Percentiles rank a stretch among this genome's conserved stretches.
Evolutionary conservation across 768 basidiomycete species (phyloP).

Genomic region (Tylopilus plumbeoviolaceoides): DNA sequence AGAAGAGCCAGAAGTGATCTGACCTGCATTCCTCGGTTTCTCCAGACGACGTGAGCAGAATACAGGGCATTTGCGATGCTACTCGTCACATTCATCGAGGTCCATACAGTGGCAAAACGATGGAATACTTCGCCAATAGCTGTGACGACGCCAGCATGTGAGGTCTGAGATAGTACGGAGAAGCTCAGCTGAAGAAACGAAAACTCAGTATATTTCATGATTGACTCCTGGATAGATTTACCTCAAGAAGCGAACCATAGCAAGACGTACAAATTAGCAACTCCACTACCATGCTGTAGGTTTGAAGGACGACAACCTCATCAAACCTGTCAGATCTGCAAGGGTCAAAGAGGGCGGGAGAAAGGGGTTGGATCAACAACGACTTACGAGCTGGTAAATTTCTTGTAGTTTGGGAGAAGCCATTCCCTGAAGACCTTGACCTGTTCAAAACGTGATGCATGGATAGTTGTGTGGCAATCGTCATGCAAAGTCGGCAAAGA

Average conservation of each 20-base stretch:
- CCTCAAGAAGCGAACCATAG: conserved; percentile 68
- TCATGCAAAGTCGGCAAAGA: conserved; percentile 39
- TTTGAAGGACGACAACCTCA: conserved; percentile 41
- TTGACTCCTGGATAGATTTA: conserved; percentile 20
- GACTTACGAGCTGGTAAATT: conserved; percentile 46
- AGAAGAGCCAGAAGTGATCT: conserved; percentile 61
- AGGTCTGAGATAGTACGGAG: conserved; percentile 49
- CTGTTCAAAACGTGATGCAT: conserved; percentile 70
- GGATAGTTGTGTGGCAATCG: conserved; percentile 44
- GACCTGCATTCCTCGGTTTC: conserved; percentile 60
- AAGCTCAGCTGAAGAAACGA: conserved; percentile 44
- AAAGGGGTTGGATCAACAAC: neutral
- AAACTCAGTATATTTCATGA: conserved; percentile 7
- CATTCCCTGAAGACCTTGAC: conserved; percentile 66
- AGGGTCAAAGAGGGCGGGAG: neutral
- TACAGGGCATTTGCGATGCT: conserved; percentile 57
- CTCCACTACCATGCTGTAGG: conserved; percentile 55
- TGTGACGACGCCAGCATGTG: conserved; percentile 48
- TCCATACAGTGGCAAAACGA: conserved; percentile 71
- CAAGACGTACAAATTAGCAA: conserved; percentile 59
- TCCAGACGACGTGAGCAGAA: conserved; percentile 59
- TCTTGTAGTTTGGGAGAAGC: conserved; percentile 68
- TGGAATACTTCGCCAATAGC: conserved; percentile 70
- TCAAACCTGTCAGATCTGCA: conserved; percentile 29
- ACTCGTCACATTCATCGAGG: conserved; percentile 63